Evolutionary conservation across 2,329 filamentous ascomycete genomes (phyloP).

Genomic region (Aspergillus nomiae): DNA sequence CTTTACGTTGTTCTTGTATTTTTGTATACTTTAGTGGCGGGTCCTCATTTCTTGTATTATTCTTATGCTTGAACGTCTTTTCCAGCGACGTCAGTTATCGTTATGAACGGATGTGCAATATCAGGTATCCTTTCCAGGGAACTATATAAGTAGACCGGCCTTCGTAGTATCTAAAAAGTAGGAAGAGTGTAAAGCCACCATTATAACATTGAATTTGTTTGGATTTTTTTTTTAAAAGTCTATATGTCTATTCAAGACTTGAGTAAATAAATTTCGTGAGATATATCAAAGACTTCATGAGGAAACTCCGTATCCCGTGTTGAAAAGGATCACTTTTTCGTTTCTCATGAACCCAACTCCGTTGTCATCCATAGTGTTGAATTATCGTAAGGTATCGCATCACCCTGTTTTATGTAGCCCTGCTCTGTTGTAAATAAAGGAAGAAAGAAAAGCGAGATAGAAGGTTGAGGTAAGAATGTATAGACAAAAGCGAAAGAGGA

Average conservation of each 20-base stretch:
- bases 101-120: background rate
- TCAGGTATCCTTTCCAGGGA: background rate
- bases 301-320: slow-evolving; percentile 31
- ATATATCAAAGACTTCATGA: slow-evolving; percentile 10
- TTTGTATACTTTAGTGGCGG: slow-evolving; percentile 1
- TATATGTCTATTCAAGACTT: background rate
- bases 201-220: background rate
- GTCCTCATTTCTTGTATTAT: slow-evolving; percentile 9
- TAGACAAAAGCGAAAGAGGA: background rate
- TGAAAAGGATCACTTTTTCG: slow-evolving; percentile 29
- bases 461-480: background rate
- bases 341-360: slow-evolving; percentile 26
- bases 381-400: slow-evolving; percentile 17
- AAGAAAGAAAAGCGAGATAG: slow-evolving; percentile 11
- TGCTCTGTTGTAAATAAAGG: slow-evolving; percentile 4
- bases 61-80: slow-evolving; percentile 1
- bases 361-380: slow-evolving; percentile 26
- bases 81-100: background rate
- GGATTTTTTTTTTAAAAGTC: background rate
- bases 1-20: background rate
- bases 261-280: slow-evolving; percentile 11
- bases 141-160: background rate
- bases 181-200: background rate
- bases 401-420: slow-evolving; percentile 9
- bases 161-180: background rate